These are phyloP conservation scores for Malus fusca DNA, from an alignment of 306 rosid species.

Conservation along the genomic window DNA sequence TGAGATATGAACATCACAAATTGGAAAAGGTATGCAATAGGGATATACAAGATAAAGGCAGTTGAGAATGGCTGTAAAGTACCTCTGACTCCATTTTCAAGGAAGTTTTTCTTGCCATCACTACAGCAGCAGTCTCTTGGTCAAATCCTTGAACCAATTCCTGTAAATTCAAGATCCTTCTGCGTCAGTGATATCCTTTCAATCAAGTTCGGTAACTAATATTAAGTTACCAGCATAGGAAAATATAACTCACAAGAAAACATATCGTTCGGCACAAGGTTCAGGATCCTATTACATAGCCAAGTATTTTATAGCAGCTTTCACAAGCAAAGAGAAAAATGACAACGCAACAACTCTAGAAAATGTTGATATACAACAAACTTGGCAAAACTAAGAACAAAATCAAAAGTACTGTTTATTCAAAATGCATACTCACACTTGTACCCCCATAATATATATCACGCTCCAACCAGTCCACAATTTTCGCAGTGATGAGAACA, in stretches of 20 bases:
- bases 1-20: not conserved
- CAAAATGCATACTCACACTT: not conserved
- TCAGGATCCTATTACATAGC: not conserved
- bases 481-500: not conserved
- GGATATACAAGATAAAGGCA: not conserved
- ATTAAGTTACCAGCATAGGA: not conserved
- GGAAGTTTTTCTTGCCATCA: constrained; percentile 82
- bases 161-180: constrained; percentile 33
- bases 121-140: constrained; percentile 98
- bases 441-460: not conserved
- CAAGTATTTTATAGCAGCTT: not conserved
- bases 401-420: not conserved
- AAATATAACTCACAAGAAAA: not conserved
- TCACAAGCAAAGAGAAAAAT: not conserved
- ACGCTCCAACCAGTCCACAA: not conserved
- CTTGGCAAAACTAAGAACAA: not conserved
- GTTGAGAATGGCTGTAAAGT: constrained; percentile 15
- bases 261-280: not conserved
- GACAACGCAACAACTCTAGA: not conserved
- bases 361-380: not conserved
- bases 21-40: not conserved
- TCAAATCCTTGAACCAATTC: constrained; percentile 96
- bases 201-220: not conserved
- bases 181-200: constrained; percentile 12
- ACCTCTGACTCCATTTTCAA: constrained; percentile 96